These are phyloP conservation scores for cucumber (Cucumis sativus) DNA, from an alignment of 306 rosid genomes.

Conservation along the genomic window Cucumber_9930_V3 NC_026657.2:8459501-8460000, in stretches of 20 bases:
- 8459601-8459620: too few species aligned
- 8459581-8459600: too few species aligned
- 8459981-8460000: background rate
- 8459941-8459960: background rate
- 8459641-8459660: too few species aligned
- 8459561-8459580: too few species aligned
- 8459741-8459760: background rate
- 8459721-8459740: background rate
- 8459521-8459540: too few species aligned
- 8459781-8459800: background rate
- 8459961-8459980: background rate
- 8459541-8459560: too few species aligned
- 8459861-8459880: constrained; percentile 1
- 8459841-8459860: background rate
- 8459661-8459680: background rate
- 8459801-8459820: background rate
- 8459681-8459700: background rate
- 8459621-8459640: too few species aligned
- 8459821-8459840: too few species aligned
- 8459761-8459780: background rate
- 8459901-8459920: background rate
- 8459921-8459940: background rate
- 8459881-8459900: background rate
- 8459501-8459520: background rate
- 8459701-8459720: background rate